Evolutionary conservation across 2,329 filamentous ascomycete genomes (phyloP).

Genomic region (Aspergillus sp.): DNA sequence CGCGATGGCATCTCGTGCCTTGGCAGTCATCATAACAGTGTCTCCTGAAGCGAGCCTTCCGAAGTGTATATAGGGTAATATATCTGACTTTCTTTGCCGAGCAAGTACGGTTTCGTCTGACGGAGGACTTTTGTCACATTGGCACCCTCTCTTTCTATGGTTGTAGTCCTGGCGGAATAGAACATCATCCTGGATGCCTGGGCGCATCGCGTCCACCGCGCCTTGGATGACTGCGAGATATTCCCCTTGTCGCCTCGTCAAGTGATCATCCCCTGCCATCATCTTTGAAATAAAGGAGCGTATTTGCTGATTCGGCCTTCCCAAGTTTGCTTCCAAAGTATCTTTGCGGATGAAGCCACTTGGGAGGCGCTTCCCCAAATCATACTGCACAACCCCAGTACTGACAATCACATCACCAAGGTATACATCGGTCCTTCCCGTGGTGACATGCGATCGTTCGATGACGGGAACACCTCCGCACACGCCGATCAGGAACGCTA

Average conservation of each 20-base stretch:
- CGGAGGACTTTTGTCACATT: background rate
- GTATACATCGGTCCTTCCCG: no score
- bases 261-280: background rate
- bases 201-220: no score
- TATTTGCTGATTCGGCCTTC: constrained; percentile 13
- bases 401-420: constrained; percentile 15
- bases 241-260: background rate
- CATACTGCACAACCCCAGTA: constrained; percentile 31
- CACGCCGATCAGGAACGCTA: no score
- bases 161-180: no score
- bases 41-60: constrained; percentile 17
- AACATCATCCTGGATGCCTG: no score
- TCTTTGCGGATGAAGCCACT: constrained; percentile 20
- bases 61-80: background rate
- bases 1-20: constrained; percentile 11
- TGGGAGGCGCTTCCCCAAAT: constrained; percentile 33
- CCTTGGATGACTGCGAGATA: constrained; percentile 1
- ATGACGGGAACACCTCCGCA: no score
- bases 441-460: no score
- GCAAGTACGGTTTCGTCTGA: background rate
- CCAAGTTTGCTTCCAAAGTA: constrained; percentile 4
- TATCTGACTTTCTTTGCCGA: background rate
- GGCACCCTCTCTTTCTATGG: no score
- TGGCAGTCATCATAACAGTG: constrained; percentile 16
- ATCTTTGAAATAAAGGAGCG: constrained; percentile 3